These are phyloP conservation scores for Talaromyces sp. DNA, from an alignment of 2,329 filamentous ascomycete species.

Conservation along the genomic window DNA sequence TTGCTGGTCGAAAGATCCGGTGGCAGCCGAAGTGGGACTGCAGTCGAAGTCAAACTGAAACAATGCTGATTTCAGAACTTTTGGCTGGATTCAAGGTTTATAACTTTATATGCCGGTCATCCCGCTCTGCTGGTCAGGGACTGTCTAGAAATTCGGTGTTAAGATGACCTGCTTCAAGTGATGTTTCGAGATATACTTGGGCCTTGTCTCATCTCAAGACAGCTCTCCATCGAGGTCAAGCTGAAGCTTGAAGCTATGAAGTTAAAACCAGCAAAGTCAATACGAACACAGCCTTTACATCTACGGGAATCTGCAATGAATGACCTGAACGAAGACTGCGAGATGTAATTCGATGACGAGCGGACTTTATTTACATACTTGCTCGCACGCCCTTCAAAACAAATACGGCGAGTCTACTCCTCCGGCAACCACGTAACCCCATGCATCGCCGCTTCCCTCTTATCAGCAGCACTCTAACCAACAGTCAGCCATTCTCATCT, in stretches of 20 bases:
- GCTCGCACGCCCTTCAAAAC: not conserved
- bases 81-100: not conserved
- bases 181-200: not conserved
- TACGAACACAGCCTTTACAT: not conserved
- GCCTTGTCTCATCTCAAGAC: not conserved
- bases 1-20: not conserved
- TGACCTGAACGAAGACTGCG: not conserved
- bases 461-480: conserved; percentile 34
- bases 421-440: conserved; percentile 16
- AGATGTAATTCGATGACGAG: not conserved
- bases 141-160: not conserved
- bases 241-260: not conserved
- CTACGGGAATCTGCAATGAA: not conserved
- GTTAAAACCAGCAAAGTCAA: not conserved
- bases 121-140: not conserved
- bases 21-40: not conserved
- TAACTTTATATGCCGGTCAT: not conserved
- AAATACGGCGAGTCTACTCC: conserved; percentile 1
- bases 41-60: not conserved
- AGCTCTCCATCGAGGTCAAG: not conserved
- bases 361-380: not conserved
- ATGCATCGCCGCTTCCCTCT: conserved; percentile 27
- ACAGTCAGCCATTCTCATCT: not conserved
- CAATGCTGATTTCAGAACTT: not conserved
- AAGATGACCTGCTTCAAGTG: not conserved